phyloP scores from a whole-genome alignment of 2,329 filamentous ascomycete genomes.

The Xylariaceae sp. region DNA sequence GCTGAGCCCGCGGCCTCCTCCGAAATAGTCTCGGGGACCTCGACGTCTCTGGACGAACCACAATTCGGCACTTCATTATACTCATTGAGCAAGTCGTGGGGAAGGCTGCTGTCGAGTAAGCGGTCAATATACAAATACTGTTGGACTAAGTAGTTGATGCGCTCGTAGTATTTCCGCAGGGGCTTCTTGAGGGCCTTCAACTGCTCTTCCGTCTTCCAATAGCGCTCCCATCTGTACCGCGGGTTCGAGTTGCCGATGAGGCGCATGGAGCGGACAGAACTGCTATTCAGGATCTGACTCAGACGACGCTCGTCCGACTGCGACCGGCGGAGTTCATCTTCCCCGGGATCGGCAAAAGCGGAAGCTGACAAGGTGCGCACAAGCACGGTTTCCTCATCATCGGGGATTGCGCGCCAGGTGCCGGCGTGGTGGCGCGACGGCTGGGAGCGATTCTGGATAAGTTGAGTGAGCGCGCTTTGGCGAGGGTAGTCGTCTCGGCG shows the following conservation, averaged over 20 bases:
- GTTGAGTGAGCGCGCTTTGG: conserved; percentile 28
- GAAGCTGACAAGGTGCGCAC: conserved; percentile 3
- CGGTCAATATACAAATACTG: conserved; percentile 93
- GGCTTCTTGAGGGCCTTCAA: conserved; percentile 66
- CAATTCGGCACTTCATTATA: conserved; percentile 66
- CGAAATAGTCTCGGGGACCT: conserved; percentile 69
- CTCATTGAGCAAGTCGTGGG: conserved; percentile 85
- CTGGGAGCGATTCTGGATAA: conserved; percentile 31
- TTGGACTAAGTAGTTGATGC: conserved; percentile 82
- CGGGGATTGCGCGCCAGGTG: conserved; percentile 24
- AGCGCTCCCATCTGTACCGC: conserved; percentile 78
- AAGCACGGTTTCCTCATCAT: conserved; percentile 26
- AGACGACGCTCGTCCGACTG: conserved; percentile 55
- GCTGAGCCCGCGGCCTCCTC: conserved; percentile 53
- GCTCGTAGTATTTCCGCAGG: conserved; percentile 83
- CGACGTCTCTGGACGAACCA: conserved; percentile 50
- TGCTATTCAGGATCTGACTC: conserved; percentile 57
- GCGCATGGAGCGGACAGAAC: conserved; percentile 75
- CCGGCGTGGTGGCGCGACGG: conserved; percentile 30
- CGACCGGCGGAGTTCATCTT: conserved; percentile 43
- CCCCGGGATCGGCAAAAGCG: conserved; percentile 25
- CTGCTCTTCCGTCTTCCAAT: conserved; percentile 78
- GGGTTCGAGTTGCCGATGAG: conserved; percentile 87
- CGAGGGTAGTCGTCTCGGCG: conserved; percentile 28
- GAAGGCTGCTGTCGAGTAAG: conserved; percentile 85